phyloP scores from a whole-genome alignment of 2,329 filamentous ascomycete species.

The Aspergillus hortae region DNA sequence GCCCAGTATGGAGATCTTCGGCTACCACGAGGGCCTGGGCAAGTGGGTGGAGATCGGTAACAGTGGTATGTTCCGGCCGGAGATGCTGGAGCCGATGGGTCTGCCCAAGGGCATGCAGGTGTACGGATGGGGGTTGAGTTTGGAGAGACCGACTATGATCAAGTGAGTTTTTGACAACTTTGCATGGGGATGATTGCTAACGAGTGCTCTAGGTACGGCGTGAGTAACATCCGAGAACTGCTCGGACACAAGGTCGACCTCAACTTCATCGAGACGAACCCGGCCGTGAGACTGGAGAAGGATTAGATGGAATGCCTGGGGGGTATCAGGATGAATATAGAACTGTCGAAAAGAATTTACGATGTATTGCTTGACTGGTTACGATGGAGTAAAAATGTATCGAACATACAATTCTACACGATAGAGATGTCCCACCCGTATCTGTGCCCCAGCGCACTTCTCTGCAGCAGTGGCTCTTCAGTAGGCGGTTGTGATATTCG shows the following conservation, averaged over 20 bases:
- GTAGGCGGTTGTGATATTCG: slow-evolving; percentile 46
- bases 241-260: slow-evolving; percentile 95
- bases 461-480: slow-evolving; percentile 63
- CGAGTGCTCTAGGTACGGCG: slow-evolving; percentile 53
- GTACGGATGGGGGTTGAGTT: slow-evolving; percentile 86
- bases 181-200: neutral
- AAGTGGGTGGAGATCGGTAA: slow-evolving; percentile 98
- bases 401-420: neutral
- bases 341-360: slow-evolving; percentile 6
- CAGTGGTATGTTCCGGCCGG: slow-evolving; percentile 96
- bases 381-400: neutral
- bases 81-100: slow-evolving; percentile 95
- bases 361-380: slow-evolving; percentile 2
- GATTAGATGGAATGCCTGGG: slow-evolving; percentile 49
- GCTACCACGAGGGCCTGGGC: slow-evolving; percentile 80
- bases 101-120: slow-evolving; percentile 87
- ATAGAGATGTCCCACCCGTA: slow-evolving; percentile 58
- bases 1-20: slow-evolving; percentile 97
- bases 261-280: slow-evolving; percentile 85
- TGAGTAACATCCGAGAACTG: slow-evolving; percentile 86
- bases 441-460: slow-evolving; percentile 62
- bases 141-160: slow-evolving; percentile 98
- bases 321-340: slow-evolving; percentile 1
- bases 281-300: slow-evolving; percentile 86
- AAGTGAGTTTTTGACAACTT: slow-evolving; percentile 57